A percentile compares a stretch with the other conserved stretches of the same genome.
These are phyloP conservation scores for Aegilops speltoides DNA, from an alignment of 176 grass and related monocot genomes.

Conservation along the genomic window DNA sequence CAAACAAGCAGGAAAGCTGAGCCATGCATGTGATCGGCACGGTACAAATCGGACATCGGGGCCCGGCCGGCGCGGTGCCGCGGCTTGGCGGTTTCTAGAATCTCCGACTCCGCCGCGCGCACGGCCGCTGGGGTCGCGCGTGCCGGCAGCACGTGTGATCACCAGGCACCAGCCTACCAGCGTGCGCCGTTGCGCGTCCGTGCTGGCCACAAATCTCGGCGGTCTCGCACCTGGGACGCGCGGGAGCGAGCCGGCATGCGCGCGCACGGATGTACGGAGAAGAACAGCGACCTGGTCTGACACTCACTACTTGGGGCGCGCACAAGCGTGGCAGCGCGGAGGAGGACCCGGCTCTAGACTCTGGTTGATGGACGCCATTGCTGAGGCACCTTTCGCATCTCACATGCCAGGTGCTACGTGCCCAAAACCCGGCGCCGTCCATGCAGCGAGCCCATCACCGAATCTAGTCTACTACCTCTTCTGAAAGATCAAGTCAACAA, in stretches of 20 bases:
- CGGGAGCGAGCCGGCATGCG: background rate
- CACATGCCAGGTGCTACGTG: background rate
- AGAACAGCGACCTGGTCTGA: background rate
- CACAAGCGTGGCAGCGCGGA: background rate
- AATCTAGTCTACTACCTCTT: background rate
- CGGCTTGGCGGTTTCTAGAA: background rate
- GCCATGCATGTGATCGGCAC: constrained; percentile 9
- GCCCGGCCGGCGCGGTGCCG: background rate
- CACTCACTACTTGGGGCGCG: background rate
- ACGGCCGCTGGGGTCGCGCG: background rate
- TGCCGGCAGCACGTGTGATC: background rate
- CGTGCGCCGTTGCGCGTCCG: background rate
- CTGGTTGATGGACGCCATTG: background rate
- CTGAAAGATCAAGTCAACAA: background rate
- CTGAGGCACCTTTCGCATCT: background rate
- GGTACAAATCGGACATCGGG: constrained; percentile 24
- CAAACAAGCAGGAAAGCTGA: background rate
- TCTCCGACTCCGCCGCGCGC: constrained; percentile 14
- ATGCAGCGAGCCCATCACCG: background rate
- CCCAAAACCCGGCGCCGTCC: background rate
- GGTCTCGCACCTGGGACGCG: background rate
- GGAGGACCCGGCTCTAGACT: background rate
- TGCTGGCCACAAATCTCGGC: background rate
- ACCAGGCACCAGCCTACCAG: background rate
- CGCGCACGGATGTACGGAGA: background rate